Percentiles rank a stretch among this genome's conserved stretches.
phyloP scores from a whole-genome alignment of 23 red algal genomes.

The Chondrus crispus region DNA sequence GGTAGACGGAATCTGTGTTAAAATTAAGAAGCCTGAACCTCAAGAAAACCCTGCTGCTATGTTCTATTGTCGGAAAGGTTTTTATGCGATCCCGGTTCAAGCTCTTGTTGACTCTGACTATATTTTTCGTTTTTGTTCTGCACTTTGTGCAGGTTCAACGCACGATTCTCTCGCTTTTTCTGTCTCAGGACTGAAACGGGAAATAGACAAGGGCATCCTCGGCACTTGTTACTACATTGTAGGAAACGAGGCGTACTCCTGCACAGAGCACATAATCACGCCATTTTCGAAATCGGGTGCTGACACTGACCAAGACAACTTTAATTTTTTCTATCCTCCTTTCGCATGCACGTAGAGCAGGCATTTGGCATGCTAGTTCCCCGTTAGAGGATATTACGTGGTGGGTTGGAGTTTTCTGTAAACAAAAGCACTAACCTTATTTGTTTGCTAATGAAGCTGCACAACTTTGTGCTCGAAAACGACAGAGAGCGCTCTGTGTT shows the following conservation, averaged over 20 bases:
- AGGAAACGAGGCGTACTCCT: not conserved
- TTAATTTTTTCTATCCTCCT: not conserved
- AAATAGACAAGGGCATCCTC: not conserved
- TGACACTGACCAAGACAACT: not conserved
- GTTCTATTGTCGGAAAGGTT: not conserved
- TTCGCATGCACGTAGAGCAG: not conserved
- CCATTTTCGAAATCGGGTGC: not conserved
- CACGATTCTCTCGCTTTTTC: not conserved
- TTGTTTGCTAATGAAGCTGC: not conserved
- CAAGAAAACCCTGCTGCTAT: not conserved
- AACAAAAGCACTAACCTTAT: not conserved
- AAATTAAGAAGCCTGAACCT: not conserved
- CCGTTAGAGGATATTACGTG: no score
- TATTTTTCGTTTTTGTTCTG: not conserved
- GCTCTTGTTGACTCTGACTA: not conserved
- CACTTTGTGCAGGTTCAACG: not conserved
- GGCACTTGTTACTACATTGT: not conserved
- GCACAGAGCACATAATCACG: not conserved
- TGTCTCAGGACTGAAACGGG: not conserved
- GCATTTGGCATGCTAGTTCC: not conserved
- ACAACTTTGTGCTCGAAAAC: slow-evolving; percentile 13
- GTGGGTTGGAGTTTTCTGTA: no score
- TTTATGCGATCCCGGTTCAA: not conserved
- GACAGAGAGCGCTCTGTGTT: no score
- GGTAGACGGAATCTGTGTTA: not conserved